Percentiles rank a stretch among this genome's conserved stretches.
Conservation (phyloP, 73 alveolate species). For the Tetrahymena elliotti region DNA sequence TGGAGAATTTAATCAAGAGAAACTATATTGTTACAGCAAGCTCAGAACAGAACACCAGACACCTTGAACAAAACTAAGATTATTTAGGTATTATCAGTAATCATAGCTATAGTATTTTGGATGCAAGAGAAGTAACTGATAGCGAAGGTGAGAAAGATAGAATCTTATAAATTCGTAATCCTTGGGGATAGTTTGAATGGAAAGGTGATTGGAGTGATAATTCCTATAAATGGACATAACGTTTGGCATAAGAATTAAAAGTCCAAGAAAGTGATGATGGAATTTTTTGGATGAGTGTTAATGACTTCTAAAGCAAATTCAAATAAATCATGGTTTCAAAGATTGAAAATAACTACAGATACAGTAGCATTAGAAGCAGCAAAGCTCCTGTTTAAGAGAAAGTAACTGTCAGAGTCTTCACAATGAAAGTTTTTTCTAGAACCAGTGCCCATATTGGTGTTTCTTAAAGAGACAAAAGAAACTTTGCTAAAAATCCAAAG, state of each 20-base stretch:
- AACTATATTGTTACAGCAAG: slow-evolving; percentile 67
- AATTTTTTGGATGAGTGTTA: slow-evolving; percentile 70
- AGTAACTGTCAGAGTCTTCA: slow-evolving; percentile 44
- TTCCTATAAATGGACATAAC: slow-evolving; percentile 79
- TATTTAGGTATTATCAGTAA: slow-evolving; percentile 63
- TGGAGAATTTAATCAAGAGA: slow-evolving; percentile 14
- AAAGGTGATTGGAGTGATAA: slow-evolving; percentile 80
- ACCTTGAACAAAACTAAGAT: slow-evolving; percentile 55
- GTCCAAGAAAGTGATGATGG: slow-evolving; percentile 81
- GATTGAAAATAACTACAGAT: slow-evolving; percentile 62
- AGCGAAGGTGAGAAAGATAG: slow-evolving; percentile 29
- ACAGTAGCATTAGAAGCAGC: slow-evolving; percentile 41
- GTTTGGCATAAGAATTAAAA: slow-evolving; percentile 59
- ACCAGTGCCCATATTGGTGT: slow-evolving; percentile 54
- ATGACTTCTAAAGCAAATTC: slow-evolving; percentile 79
- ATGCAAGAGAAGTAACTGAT: slow-evolving; percentile 38
- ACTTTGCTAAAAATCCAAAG: slow-evolving; percentile 47
- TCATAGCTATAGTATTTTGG: slow-evolving; percentile 67
- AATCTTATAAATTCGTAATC: slow-evolving; percentile 31
- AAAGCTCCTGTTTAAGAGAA: slow-evolving; percentile 44
- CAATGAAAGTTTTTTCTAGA: slow-evolving; percentile 27
- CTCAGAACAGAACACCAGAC: slow-evolving; percentile 65
- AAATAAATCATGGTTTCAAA: slow-evolving; percentile 78
- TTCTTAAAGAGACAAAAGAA: slow-evolving; percentile 47
- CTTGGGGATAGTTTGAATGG: slow-evolving; percentile 48